Base-by-base conservation (phyloP, 2,329 filamentous ascomycete species). In the Ascochyta pisi region DNA sequence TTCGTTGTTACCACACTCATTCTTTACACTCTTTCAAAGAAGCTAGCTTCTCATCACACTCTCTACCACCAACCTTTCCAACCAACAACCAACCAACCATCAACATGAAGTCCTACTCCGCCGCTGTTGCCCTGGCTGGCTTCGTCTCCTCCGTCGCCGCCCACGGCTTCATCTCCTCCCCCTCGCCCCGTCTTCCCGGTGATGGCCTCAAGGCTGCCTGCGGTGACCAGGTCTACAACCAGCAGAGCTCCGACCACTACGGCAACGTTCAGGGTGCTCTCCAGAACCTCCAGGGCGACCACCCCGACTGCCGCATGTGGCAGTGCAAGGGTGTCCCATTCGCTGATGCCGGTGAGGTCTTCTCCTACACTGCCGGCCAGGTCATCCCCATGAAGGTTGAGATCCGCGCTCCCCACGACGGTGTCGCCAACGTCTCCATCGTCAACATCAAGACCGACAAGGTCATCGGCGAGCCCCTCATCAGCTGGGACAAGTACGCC, bases 281-380 rank as follows among this genome's bases (percentile, higher is more conserved):
- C 39, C 81, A 84, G 68, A 76, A 80, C 78, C 67, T 69, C 51
- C 53, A 69, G 57, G 66, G 66, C 29, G 64, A 69, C 60, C 81
- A 84, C 72, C 64, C 64, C 53, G 82, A 83, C 74, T 85, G 83
- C 70, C 74, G 83, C 64, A 75, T 84, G 65, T 84, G 78, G 78
- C 78, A 83, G 43, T 85, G 83, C 82, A 84, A 85, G 75, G 84
- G 84, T 57, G 82, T 81, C 74, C 80, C 85, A 67, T 84, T 81
- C 72, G 78, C 66, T 41, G 84, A 86, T 41, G 54, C 55, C 75
- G 83, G 83, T 75, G 81, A 71, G 58, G 77, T 71, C 61, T 82
- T 82, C 63, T 76, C 70, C 38, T 86, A 80, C 77, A 81, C 77
- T 16, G 69, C 79, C n/a, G 82, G 82, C 57, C 73, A 84, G 69